phyloP scores from a whole-genome alignment of 495 filamentous ascomycete species.

The Daldinia loculata region DNA sequence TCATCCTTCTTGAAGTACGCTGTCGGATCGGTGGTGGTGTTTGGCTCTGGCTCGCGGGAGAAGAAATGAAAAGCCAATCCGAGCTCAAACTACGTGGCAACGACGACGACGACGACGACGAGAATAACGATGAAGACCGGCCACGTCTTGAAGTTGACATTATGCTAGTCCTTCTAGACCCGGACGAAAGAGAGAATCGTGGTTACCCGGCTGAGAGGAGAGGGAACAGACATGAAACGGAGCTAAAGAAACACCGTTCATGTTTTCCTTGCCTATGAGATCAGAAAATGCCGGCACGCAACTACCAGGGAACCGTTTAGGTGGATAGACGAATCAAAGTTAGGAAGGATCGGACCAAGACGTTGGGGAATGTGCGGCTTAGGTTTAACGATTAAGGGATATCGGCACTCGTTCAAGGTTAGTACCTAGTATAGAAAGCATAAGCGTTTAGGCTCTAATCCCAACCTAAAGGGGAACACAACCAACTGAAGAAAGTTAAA shows the following conservation, averaged over 20 bases:
- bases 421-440: constrained; percentile 1
- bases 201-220: constrained; percentile 14
- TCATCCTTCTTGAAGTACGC: constrained; percentile 27
- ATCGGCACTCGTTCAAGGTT: constrained; percentile 23
- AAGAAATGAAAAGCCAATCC: constrained; percentile 24
- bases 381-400: constrained; percentile 24
- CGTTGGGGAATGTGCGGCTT: constrained; percentile 30
- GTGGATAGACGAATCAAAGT: constrained; percentile 10
- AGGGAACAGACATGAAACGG: constrained; percentile 22
- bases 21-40: constrained; percentile 31
- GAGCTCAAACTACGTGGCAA: constrained; percentile 18
- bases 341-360: constrained; percentile 27
- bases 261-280: constrained; percentile 19
- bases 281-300: constrained; percentile 8
- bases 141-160: constrained; percentile 26
- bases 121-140: constrained; percentile 31
- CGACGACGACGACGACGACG: constrained; percentile 24
- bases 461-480: constrained; percentile 12
- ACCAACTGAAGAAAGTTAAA: constrained; percentile 9
- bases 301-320: not conserved
- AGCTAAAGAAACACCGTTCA: constrained; percentile 11
- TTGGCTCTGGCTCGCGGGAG: constrained; percentile 20
- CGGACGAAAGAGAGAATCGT: constrained; percentile 11
- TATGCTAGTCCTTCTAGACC: constrained; percentile 1
- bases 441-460: constrained; percentile 30